Evolutionary conservation across 805 yeast species (phyloP).

Genomic region (Myxozyma monticola): DNA sequence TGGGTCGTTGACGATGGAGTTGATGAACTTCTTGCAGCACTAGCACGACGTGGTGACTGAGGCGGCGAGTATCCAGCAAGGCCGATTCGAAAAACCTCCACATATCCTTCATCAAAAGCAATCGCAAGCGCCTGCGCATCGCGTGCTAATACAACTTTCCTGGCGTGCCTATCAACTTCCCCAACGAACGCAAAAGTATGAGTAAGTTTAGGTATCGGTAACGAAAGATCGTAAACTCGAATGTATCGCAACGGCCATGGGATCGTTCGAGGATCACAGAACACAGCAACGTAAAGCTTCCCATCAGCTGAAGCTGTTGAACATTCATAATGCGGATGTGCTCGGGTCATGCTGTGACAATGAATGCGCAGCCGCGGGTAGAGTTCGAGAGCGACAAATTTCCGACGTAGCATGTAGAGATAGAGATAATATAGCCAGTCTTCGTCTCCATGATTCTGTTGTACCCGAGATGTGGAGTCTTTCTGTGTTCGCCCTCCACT

Average conservation of each 20-base stretch:
- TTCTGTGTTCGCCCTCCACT: too few species aligned
- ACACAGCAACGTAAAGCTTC: slow-evolving; percentile 5
- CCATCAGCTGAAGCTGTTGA: slow-evolving; percentile 24
- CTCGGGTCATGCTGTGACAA: not conserved
- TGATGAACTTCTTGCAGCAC: not conserved
- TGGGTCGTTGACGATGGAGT: not conserved
- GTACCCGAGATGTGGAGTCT: too few species aligned
- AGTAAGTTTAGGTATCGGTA: slow-evolving; percentile 3
- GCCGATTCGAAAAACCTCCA: slow-evolving; percentile 21
- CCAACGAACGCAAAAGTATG: slow-evolving; percentile 3
- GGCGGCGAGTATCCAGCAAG: not conserved
- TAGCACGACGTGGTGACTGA: not conserved
- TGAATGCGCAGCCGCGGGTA: not conserved
- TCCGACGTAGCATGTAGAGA: slow-evolving; percentile 20
- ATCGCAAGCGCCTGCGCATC: slow-evolving; percentile 23
- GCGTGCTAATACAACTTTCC: slow-evolving; percentile 12
- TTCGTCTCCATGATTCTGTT: not conserved
- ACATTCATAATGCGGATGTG: slow-evolving; percentile 22
- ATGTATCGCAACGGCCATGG: slow-evolving; percentile 20
- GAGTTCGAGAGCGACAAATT: slow-evolving; percentile 11
- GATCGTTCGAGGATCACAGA: slow-evolving; percentile 9
- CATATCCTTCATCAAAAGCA: slow-evolving; percentile 23
- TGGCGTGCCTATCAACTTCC: slow-evolving; percentile 15
- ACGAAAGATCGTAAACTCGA: slow-evolving; percentile 12
- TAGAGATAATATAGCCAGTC: slow-evolving; percentile 13